Evolutionary conservation across 441 rosid species (phyloP).

Genomic region (Flueggea neowawraea): DNA sequence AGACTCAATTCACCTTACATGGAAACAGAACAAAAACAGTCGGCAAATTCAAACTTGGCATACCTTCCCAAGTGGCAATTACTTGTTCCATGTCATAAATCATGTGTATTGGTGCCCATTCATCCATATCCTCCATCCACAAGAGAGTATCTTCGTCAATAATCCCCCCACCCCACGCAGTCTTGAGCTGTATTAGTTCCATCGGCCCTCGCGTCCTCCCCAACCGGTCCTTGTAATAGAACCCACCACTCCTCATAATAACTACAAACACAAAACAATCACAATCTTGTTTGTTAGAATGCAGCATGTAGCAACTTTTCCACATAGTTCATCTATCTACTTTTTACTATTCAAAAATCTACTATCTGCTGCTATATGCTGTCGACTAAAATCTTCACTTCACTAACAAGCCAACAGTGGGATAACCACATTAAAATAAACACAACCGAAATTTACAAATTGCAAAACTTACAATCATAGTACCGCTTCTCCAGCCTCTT

Average conservation of each 20-base stretch:
- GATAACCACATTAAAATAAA: not conserved
- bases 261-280: constrained; percentile 31
- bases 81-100: constrained; percentile 89
- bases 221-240: constrained; percentile 87
- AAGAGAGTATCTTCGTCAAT: constrained; percentile 85
- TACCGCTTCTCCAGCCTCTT: constrained; percentile 82
- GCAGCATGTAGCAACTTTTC: too few relatives aligned
- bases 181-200: constrained; percentile 85
- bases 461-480: constrained; percentile 68
- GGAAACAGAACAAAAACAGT: not conserved
- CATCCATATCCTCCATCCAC: constrained; percentile 96
- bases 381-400: too few relatives aligned
- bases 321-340: too few relatives aligned
- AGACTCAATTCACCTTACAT: not conserved
- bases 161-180: constrained; percentile 93
- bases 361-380: too few relatives aligned
- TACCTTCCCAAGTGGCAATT: constrained; percentile 98
- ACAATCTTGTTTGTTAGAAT: too few relatives aligned
- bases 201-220: constrained; percentile 92
- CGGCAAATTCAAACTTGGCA: constrained; percentile 9
- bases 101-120: constrained; percentile 98
- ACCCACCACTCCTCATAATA: constrained; percentile 85
- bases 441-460: not conserved
- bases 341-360: too few relatives aligned
- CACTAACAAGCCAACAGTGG: too few relatives aligned